These are phyloP conservation scores for Nannochloropsis gaditana DNA, from an alignment of 108 stramenopile species.

Conservation along the genomic window DNA sequence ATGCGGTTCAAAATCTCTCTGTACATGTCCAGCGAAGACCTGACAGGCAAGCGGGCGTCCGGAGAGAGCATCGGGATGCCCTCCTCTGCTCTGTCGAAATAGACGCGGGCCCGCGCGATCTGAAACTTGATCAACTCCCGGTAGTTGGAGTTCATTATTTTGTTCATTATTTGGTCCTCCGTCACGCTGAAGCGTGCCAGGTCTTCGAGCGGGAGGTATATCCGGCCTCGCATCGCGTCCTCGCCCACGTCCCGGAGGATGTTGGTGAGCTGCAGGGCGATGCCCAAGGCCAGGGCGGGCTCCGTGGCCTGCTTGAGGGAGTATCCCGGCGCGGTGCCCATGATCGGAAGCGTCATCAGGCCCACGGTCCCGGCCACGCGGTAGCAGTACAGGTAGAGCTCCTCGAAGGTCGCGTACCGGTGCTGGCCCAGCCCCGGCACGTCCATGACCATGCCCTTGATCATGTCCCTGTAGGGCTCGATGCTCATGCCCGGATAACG, in stretches of 20 bases:
- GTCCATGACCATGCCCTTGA: conserved; percentile 94
- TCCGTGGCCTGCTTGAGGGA: conserved; percentile 75
- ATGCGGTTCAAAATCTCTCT: conserved; percentile 84
- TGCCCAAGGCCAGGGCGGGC: conserved; percentile 87
- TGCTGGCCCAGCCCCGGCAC: conserved; percentile 78
- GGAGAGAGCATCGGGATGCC: conserved; percentile 85
- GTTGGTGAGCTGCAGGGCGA: conserved; percentile 96
- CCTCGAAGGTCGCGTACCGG: conserved; percentile 83
- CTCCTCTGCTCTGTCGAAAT: conserved; percentile 81
- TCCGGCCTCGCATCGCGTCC: conserved; percentile 80
- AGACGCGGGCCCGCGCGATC: conserved; percentile 81
- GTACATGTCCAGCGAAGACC: conserved; percentile 83
- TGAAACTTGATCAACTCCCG: conserved; percentile 85
- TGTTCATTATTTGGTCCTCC: conserved; percentile 62
- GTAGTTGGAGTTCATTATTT: conserved; percentile 76
- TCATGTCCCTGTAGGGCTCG: conserved; percentile 88
- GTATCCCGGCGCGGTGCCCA: conserved; percentile 73
- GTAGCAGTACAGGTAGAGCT: conserved; percentile 93
- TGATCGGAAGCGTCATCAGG: conserved; percentile 87
- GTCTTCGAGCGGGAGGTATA: conserved; percentile 85
- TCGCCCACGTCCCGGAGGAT: conserved; percentile 96
- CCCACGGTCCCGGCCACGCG: conserved; percentile 95
- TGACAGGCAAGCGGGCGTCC: conserved; percentile 78
- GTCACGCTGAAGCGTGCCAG: conserved; percentile 82
- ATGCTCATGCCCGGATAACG: conserved; percentile 78